A percentile compares a stretch with the other conserved stretches of the same genome.
phyloP scores from a whole-genome alignment of 192 early-diverging fungal genomes.

The Umbelopsis vinacea region DNA sequence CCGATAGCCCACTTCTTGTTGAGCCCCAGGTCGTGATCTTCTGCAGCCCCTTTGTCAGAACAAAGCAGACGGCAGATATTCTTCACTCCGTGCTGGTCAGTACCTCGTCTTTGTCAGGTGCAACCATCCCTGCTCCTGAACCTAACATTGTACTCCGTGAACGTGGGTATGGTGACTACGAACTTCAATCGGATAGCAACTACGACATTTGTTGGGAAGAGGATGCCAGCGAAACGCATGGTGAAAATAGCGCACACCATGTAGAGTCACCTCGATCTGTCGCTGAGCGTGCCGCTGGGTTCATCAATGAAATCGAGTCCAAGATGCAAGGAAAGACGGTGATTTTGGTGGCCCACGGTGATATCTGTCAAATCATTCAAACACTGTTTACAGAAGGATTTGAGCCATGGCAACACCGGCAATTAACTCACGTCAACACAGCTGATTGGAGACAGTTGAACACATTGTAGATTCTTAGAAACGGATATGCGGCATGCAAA shows the following conservation, averaged over 20 bases:
- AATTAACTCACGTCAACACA: constrained; percentile 49
- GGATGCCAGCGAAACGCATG: constrained; percentile 38
- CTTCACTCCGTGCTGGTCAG: constrained; percentile 31
- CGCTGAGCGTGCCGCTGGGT: constrained; percentile 32
- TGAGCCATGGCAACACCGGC: constrained; percentile 50
- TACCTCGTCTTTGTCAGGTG: not conserved
- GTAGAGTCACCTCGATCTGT: constrained; percentile 32
- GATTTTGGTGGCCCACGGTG: constrained; percentile 57
- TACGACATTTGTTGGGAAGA: constrained; percentile 51
- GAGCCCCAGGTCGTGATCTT: constrained; percentile 42
- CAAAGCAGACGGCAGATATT: constrained; percentile 55
- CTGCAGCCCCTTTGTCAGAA: constrained; percentile 57
- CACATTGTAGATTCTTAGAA: not conserved
- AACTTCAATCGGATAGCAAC: constrained; percentile 46
- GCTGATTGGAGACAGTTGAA: constrained; percentile 48
- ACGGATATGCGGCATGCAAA: not conserved
- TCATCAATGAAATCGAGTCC: constrained; percentile 43
- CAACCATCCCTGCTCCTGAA: constrained; percentile 25
- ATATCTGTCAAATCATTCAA: constrained; percentile 56
- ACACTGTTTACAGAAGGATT: constrained; percentile 43
- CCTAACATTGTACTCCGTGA: constrained; percentile 49
- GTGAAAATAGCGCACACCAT: constrained; percentile 22
- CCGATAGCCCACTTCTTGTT: not conserved
- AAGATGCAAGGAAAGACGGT: constrained; percentile 32
- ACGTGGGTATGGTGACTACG: constrained; percentile 60